Conservation (phyloP, 2,329 filamentous ascomycete species). For the Blastomyces silverae region DNA sequence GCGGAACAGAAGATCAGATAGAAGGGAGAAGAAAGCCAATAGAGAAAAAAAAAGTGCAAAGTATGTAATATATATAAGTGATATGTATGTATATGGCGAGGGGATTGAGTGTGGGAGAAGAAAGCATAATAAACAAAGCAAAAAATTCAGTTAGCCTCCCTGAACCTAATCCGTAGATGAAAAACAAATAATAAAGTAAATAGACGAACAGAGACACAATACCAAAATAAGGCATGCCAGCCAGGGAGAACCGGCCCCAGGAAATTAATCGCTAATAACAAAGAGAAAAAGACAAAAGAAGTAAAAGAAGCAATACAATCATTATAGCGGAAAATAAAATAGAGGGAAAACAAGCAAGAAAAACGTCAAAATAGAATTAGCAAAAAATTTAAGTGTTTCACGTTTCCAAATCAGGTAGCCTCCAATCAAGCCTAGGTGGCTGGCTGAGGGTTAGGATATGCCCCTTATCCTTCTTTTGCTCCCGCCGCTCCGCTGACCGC, state of each 20-base stretch:
- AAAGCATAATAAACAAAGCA: not conserved
- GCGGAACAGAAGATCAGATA: not conserved
- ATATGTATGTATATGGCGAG: conserved; percentile 6
- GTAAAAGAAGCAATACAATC: not conserved
- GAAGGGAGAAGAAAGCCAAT: not conserved
- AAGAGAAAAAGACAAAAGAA: not conserved
- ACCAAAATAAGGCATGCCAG: not conserved
- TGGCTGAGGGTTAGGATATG: not conserved
- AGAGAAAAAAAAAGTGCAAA: not conserved
- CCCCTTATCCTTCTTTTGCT: conserved; percentile 5
- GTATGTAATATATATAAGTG: not conserved
- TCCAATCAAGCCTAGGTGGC: conserved; percentile 16
- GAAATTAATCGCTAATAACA: not conserved
- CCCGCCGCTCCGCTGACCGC: conserved; percentile 22
- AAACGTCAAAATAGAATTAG: conserved; percentile 1
- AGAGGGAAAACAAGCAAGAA: not conserved
- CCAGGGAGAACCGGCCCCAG: not conserved
- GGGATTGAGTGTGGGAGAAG: not conserved
- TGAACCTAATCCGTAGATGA: not conserved
- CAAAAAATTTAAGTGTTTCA: not conserved
- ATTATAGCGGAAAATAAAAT: not conserved
- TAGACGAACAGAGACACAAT: not conserved
- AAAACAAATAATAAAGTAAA: not conserved
- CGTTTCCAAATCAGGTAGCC: conserved; percentile 2
- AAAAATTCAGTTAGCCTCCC: not conserved